Conservation (phyloP, 2,329 filamentous ascomycete species). For the Colletotrichum filicis region DNA sequence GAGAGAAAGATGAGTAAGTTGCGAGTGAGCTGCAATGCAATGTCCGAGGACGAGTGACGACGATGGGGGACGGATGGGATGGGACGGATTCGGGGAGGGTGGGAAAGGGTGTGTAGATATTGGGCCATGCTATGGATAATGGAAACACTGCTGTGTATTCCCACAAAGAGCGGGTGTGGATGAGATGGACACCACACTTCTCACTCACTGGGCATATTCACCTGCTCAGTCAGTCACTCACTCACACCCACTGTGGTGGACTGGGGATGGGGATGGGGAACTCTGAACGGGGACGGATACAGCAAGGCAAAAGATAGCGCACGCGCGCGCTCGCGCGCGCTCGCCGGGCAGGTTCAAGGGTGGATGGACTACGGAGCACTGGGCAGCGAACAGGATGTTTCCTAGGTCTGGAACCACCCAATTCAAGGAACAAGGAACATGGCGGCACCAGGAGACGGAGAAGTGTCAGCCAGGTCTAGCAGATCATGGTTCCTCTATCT, state of each 20-base stretch:
- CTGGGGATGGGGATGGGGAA: not conserved
- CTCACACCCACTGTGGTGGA: not conserved
- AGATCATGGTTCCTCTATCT: not conserved
- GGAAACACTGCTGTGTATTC: not conserved
- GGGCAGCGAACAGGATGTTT: not conserved
- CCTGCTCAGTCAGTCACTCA: not conserved
- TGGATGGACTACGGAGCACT: not conserved
- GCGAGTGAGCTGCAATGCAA: not conserved
- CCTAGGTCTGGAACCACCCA: slow-evolving; percentile 3
- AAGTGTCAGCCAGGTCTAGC: not conserved
- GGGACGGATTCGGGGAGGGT: not conserved
- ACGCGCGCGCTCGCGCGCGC: no score
- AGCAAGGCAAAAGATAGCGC: not conserved
- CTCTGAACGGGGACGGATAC: not conserved
- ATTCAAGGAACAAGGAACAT: not conserved
- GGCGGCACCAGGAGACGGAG: not conserved
- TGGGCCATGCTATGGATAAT: not conserved
- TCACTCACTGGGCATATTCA: not conserved
- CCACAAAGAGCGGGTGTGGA: not conserved
- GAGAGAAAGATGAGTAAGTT: not conserved
- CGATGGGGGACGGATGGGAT: not conserved
- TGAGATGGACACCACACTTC: not conserved
- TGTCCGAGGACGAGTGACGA: not conserved
- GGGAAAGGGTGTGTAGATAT: slow-evolving; percentile 1
- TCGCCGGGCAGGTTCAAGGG: not conserved